Percentiles rank a stretch among this genome's conserved stretches.
Conservation (phyloP, 371 early-diverging fungal genomes). For the Lichtheimia ramosa region DNA sequence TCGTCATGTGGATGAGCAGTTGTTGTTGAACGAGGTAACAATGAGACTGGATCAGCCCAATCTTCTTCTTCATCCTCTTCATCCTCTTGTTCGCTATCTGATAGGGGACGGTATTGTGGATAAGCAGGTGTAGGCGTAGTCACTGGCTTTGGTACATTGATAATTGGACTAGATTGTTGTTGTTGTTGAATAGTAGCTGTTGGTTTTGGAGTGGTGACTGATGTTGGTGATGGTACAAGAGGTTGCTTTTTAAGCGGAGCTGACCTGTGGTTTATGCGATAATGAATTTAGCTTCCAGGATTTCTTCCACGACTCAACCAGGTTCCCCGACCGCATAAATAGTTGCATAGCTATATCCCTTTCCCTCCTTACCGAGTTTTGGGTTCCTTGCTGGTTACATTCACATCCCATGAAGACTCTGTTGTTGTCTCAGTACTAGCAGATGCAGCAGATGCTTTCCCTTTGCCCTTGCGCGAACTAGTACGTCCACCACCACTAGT, state of each 20-base stretch:
- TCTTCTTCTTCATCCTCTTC: conserved; percentile 40
- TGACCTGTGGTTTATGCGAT: conserved; percentile 1
- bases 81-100: neutral
- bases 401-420: neutral
- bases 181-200: too few relatives aligned
- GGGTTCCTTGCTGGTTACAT: neutral
- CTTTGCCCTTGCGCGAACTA: neutral
- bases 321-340: neutral
- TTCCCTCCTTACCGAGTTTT: neutral
- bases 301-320: neutral
- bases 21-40: conserved; percentile 6
- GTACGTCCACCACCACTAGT: neutral
- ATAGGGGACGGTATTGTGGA: too few relatives aligned
- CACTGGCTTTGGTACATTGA: too few relatives aligned
- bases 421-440: neutral
- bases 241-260: conserved; percentile 1
- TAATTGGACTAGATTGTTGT: too few relatives aligned
- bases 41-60: conserved; percentile 11
- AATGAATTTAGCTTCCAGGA: neutral
- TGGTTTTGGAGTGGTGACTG: too few relatives aligned
- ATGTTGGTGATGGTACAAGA: too few relatives aligned
- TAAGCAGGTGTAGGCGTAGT: too few relatives aligned
- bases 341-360: neutral
- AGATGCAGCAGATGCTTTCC: neutral
- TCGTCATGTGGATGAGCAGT: conserved; percentile 4